Evolutionary conservation across 306 rosid genomes (phyloP).

Genomic region (Vachellia collinsii): DNA sequence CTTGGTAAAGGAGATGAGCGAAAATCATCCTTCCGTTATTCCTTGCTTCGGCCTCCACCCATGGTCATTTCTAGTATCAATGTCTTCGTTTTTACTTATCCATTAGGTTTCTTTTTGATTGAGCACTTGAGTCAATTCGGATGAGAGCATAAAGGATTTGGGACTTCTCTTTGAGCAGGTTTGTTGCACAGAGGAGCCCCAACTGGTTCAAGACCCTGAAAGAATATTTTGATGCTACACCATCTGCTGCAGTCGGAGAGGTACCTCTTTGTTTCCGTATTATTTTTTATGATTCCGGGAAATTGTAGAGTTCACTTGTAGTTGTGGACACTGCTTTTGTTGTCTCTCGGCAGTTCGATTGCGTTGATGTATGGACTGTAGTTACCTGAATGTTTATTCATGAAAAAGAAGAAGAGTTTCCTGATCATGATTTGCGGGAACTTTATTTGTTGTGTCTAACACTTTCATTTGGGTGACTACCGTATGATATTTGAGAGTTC

Average conservation of each 20-base stretch:
- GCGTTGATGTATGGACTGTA: neutral
- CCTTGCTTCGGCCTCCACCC: slow-evolving; percentile 93
- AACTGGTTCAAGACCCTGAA: slow-evolving; percentile 64
- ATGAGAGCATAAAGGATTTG: neutral
- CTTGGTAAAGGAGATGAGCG: slow-evolving; percentile 69
- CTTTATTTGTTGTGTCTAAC: neutral
- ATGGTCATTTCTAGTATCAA: slow-evolving; percentile 46
- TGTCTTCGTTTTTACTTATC: neutral
- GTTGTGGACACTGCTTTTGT: slow-evolving; percentile 16
- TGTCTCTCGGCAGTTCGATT: neutral
- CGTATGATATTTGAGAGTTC: neutral
- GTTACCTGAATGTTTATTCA: neutral
- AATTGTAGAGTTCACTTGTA: slow-evolving; percentile 5
- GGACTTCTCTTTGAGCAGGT: slow-evolving; percentile 49
- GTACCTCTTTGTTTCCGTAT: slow-evolving; percentile 35
- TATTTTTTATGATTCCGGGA: neutral
- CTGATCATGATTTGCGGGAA: neutral
- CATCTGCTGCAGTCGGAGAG: slow-evolving; percentile 92
- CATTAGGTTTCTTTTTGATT: neutral
- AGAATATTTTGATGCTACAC: slow-evolving; percentile 65
- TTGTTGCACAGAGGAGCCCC: slow-evolving; percentile 67
- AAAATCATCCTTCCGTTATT: slow-evolving; percentile 55
- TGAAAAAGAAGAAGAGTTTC: neutral
- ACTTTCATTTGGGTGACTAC: slow-evolving; percentile 21
- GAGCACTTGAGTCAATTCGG: neutral